Percentiles rank a stretch among this genome's conserved stretches.
Evolutionary conservation across 345 rosid species (phyloP).

Genomic region (Euphorbia lathyris): DNA sequence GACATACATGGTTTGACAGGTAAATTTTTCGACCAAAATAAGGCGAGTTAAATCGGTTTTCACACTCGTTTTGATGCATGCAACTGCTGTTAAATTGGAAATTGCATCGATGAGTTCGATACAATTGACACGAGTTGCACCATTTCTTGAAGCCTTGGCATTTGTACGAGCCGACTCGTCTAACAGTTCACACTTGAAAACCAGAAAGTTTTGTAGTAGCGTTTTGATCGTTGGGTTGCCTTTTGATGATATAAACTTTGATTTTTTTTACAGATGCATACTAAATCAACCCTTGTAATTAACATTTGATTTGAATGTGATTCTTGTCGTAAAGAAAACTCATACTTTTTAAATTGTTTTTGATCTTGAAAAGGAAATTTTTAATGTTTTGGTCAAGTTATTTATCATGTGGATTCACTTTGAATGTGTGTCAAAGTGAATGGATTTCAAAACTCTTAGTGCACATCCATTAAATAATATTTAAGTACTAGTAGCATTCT

Average conservation of each 20-base stretch:
- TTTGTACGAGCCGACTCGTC: background rate
- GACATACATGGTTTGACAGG: slow-evolving; percentile 94
- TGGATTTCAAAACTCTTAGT: too few relatives aligned
- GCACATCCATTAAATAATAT: too few relatives aligned
- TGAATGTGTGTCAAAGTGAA: too few relatives aligned
- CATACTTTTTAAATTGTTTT: background rate
- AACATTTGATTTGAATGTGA: slow-evolving; percentile 15
- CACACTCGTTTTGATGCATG: background rate
- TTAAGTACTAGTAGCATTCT: too few relatives aligned
- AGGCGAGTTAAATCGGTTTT: background rate
- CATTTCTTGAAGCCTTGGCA: background rate
- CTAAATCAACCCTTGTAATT: slow-evolving; percentile 17
- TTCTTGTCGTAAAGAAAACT: background rate
- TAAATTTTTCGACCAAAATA: slow-evolving; percentile 8
- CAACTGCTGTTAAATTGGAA: slow-evolving; percentile 3
- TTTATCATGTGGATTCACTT: background rate
- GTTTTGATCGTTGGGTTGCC: slow-evolving; percentile 12
- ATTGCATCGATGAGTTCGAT: background rate
- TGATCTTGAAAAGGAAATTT: background rate
- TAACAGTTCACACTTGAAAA: background rate
- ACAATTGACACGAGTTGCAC: background rate
- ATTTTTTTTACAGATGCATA: slow-evolving; percentile 16
- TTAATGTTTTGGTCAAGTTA: background rate
- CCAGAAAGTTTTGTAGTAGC: slow-evolving; percentile 33
- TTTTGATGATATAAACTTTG: background rate